Evolutionary conservation across 2,329 filamentous ascomycete genomes (phyloP), one percentile per base, ranked within the genome.

Genomic region (Diaporthe sp.): DNA sequence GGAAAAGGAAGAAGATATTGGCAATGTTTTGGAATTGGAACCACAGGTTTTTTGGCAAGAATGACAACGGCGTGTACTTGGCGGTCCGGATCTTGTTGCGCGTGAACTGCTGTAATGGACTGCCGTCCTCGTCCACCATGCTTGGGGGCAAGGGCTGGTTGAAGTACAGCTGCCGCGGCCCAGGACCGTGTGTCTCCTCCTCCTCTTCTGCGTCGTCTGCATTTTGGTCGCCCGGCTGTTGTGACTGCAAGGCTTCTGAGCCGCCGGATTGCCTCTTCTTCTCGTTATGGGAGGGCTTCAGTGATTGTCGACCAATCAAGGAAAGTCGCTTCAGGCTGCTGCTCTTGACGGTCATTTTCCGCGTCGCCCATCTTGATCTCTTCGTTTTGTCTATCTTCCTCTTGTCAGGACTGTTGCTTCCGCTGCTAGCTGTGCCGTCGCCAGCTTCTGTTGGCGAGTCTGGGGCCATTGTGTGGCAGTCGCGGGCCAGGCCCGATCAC

Each of bases 1-100:
- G 90, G 86, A 98, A 98, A 80, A 98, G 88, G 90, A 99, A 99
- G 86, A 98, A 99, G 72, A 98, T 93, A 84, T 99, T 99, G 82
- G 97, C 97, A 81, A 99, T 94, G 82, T 98, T 98, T 86, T 99
- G 96, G 83, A 99, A 98, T 85, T 99, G 97, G 79, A 98, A 95
- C 92, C 93, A 99, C 82, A 99, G 83, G 85, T 99, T 98, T 87
- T 98, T 98, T 19, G 97, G 97, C 39, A 99, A 85, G 85, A 99
- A 99, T 76, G 94, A 98, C 78, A 99, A 85, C 12, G 97, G 94
- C 10, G 97, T 99, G 84, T 99, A 99, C 86, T 98, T 99, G 76
- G 97, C 95, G 4, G 97, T 99, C 80, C 97, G 91, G 83, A 99
- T 98, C 89, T 99, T 99, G 88, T 99, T 99, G 79, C 96, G 90